phyloP scores from a whole-genome alignment of 257 asterid species.

The Nicotiana otophora region DNA sequence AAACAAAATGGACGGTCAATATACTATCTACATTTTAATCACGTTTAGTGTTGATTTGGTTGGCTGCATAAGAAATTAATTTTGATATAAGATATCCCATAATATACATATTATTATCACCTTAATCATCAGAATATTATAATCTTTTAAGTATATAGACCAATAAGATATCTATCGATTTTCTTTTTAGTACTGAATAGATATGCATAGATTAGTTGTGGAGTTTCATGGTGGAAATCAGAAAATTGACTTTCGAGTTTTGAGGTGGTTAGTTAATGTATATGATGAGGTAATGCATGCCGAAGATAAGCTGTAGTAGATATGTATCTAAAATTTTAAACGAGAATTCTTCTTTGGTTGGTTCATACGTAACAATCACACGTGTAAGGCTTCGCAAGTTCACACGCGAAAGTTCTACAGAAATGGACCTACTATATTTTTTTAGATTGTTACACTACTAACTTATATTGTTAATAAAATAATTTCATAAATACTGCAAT shows the following conservation, averaged over 20 bases:
- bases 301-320: background rate
- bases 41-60: background rate
- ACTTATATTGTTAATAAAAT: too few species aligned
- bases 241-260: background rate
- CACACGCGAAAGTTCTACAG: background rate
- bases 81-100: background rate
- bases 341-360: background rate
- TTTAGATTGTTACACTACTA: background rate
- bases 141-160: background rate
- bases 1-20: too few species aligned
- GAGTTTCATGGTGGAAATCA: background rate
- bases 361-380: background rate
- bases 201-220: background rate
- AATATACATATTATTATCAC: background rate
- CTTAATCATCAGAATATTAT: background rate
- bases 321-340: background rate
- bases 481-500: too few species aligned
- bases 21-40: background rate
- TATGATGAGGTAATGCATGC: background rate
- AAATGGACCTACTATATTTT: too few species aligned
- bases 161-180: too few species aligned
- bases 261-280: background rate
- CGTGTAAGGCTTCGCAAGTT: background rate
- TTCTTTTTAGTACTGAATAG: background rate
- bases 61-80: too few species aligned